Conservation (phyloP, 2,329 filamentous ascomycete species). For the Cladosporium sp. region DNA sequence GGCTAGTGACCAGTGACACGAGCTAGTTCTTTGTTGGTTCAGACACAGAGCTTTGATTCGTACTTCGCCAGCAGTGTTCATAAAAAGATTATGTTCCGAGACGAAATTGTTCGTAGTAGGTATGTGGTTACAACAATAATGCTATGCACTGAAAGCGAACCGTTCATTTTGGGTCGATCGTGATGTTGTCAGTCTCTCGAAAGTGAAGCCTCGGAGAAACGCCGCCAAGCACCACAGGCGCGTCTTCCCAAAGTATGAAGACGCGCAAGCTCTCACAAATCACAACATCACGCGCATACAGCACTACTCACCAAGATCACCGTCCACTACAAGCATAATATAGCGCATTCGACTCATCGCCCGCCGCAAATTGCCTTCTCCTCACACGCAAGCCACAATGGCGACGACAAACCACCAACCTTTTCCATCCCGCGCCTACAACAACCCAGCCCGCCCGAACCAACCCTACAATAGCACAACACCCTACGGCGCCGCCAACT, state of each 20-base stretch:
- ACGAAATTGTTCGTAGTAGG: not conserved
- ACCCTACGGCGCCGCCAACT: constrained; percentile 28
- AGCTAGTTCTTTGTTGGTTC: not conserved
- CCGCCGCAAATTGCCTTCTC: not conserved
- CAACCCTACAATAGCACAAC: constrained; percentile 35
- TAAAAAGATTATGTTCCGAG: not conserved
- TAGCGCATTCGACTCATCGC: not conserved
- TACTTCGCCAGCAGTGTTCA: not conserved
- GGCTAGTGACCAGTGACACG: too few species aligned
- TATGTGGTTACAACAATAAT: not conserved
- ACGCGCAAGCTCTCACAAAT: constrained; percentile 4
- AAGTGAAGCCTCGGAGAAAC: not conserved
- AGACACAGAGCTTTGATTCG: not conserved
- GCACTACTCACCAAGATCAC: not conserved
- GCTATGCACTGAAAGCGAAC: not conserved
- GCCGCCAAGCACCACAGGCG: not conserved
- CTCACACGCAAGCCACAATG: constrained; percentile 39
- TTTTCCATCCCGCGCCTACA: constrained; percentile 57
- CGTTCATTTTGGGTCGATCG: not conserved
- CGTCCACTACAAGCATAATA: not conserved
- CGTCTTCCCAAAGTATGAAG: not conserved
- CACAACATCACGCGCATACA: constrained; percentile 1
- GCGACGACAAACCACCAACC: constrained; percentile 54
- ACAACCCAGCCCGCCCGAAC: constrained; percentile 41
- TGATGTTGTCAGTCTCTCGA: not conserved